Conservation (phyloP, 2,329 filamentous ascomycete species). For the Pyrenochaeta sp. region DNA sequence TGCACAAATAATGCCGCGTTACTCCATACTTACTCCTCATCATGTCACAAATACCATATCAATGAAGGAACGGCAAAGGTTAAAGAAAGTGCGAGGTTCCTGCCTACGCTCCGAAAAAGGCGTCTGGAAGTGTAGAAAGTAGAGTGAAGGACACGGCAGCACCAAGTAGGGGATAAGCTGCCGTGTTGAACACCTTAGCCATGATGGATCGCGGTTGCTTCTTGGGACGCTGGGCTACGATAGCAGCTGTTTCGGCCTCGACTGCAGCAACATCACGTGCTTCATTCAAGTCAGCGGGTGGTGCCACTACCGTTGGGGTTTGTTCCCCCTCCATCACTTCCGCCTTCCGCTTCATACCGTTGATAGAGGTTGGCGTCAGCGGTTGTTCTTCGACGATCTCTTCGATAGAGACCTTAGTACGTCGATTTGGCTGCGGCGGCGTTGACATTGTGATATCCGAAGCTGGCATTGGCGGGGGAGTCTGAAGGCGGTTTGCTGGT, state of each 20-base stretch:
- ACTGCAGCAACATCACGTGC: background rate
- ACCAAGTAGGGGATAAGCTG: constrained; percentile 22
- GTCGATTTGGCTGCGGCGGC: constrained; percentile 23
- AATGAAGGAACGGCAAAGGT: background rate
- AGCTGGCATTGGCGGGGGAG: constrained; percentile 23
- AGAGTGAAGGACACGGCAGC: constrained; percentile 25
- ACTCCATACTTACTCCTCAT: background rate
- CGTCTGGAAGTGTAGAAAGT: constrained; percentile 31
- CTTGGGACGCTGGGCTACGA: constrained; percentile 26
- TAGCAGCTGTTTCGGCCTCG: constrained; percentile 10
- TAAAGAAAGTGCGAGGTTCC: background rate
- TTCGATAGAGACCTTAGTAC: constrained; percentile 41
- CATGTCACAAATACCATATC: background rate
- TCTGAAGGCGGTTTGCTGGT: constrained; percentile 23
- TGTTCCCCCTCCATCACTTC: constrained; percentile 32
- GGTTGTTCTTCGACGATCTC: constrained; percentile 46
- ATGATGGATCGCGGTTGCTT: constrained; percentile 28
- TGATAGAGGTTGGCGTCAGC: constrained; percentile 38
- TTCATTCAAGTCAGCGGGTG: background rate
- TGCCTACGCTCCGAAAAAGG: constrained; percentile 21
- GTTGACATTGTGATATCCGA: constrained; percentile 13
- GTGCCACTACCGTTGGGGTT: background rate
- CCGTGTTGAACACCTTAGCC: constrained; percentile 18
- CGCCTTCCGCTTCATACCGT: constrained; percentile 43
- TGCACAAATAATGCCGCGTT: background rate